Conservation (phyloP, 2,329 filamentous ascomycete genomes). For the Podosphaera aphanis region DNA sequence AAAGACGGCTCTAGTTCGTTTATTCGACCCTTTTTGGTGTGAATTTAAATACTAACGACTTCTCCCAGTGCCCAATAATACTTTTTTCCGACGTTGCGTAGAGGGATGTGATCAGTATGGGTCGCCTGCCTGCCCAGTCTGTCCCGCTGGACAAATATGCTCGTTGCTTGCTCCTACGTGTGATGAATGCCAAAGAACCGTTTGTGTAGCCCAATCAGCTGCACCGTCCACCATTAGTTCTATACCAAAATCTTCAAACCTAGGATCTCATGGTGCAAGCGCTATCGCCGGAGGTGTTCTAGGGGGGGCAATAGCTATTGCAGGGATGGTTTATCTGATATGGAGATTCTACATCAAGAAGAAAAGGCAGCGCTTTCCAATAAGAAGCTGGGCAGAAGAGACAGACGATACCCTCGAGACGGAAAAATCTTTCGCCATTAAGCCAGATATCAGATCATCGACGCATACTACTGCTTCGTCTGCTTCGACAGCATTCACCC, state of each 20-base stretch:
- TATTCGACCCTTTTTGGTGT: too few species aligned
- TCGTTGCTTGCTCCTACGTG: conserved; percentile 35
- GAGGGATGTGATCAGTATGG: conserved; percentile 23
- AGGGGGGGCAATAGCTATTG: conserved; percentile 56
- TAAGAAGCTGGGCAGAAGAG: conserved; percentile 30
- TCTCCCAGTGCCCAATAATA: conserved; percentile 11
- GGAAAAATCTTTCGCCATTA: conserved; percentile 29
- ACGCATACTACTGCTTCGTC: conserved; percentile 77
- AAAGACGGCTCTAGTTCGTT: too few species aligned
- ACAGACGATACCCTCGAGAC: conserved; percentile 26
- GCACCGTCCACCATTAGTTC: conserved; percentile 8
- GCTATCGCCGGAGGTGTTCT: conserved; percentile 83
- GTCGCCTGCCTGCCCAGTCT: conserved; percentile 35
- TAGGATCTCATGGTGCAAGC: conserved; percentile 41
- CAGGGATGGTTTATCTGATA: conserved; percentile 52
- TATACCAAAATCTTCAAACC: conserved; percentile 16
- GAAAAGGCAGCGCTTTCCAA: conserved; percentile 42
- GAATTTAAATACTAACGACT: too few species aligned
- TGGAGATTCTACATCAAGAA: conserved; percentile 77
- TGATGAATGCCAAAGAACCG: conserved; percentile 31
- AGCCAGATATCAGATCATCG: conserved; percentile 43
- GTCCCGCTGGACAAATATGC: conserved; percentile 30
- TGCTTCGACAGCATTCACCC: conserved; percentile 81
- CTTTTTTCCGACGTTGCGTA: conserved; percentile 34
- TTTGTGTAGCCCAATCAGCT: conserved; percentile 24